Evolutionary conservation across 305 asterid species (phyloP).

Genomic region (Coffea humblotiana): DNA sequence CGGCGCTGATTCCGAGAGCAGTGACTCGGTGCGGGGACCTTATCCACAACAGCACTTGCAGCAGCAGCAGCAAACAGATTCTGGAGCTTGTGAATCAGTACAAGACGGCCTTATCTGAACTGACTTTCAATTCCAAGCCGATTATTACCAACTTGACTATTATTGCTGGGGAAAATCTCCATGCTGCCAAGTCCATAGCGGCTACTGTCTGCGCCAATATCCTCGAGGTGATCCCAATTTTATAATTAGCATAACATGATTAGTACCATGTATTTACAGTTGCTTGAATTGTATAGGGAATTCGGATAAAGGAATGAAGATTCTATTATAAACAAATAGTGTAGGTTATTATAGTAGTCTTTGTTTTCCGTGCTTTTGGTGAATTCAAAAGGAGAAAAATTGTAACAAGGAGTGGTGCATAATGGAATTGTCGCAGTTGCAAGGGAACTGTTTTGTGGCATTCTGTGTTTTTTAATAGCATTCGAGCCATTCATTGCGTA

Average conservation of each 20-base stretch:
- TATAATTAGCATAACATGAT: slow-evolving; percentile 10
- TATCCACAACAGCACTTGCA: slow-evolving; percentile 36
- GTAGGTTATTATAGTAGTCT: neutral
- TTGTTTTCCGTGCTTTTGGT: neutral
- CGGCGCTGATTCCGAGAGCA: slow-evolving; percentile 42
- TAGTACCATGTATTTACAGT: slow-evolving; percentile 12
- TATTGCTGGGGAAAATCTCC: slow-evolving; percentile 84
- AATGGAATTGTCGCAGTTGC: slow-evolving; percentile 13
- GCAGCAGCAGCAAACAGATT: slow-evolving; percentile 46
- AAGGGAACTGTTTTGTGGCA: neutral
- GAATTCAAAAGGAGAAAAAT: neutral
- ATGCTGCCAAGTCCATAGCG: slow-evolving; percentile 79
- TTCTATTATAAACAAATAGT: neutral
- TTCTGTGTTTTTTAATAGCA: neutral
- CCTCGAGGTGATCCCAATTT: slow-evolving; percentile 75
- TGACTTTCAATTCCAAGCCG: slow-evolving; percentile 86
- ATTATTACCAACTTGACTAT: slow-evolving; percentile 87
- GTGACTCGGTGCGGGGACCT: slow-evolving; percentile 55
- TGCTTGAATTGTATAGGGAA: slow-evolving; percentile 21
- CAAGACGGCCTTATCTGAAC: slow-evolving; percentile 75
- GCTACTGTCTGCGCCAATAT: slow-evolving; percentile 66
- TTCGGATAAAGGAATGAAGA: neutral
- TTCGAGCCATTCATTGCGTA: neutral
- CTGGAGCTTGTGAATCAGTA: slow-evolving; percentile 80
- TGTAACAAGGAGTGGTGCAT: slow-evolving; percentile 11